Percentiles rank a stretch among this genome's conserved stretches.
phyloP scores from a whole-genome alignment of 2,329 filamentous ascomycete species.

The Phoma herbarum region DNA sequence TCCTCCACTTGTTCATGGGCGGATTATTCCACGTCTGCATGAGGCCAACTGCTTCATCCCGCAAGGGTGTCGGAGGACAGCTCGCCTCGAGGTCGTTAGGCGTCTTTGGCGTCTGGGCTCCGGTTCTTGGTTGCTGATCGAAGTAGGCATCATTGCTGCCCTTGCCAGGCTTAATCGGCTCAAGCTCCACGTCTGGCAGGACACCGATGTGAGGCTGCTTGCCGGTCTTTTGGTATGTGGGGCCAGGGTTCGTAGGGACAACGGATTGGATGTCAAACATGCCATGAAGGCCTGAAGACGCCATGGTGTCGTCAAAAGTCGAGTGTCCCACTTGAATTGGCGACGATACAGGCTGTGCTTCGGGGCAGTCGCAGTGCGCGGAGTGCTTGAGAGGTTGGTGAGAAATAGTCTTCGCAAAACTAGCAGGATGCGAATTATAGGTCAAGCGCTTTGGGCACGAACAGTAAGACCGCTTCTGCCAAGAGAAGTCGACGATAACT shows the following conservation, averaged over 20 bases:
- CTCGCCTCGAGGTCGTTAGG: slow-evolving; percentile 63
- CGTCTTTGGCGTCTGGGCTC: slow-evolving; percentile 41
- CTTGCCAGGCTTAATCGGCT: slow-evolving; percentile 36
- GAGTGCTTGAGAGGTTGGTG: not conserved
- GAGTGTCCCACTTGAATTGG: not conserved
- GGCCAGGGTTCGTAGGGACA: slow-evolving; percentile 48
- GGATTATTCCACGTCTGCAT: slow-evolving; percentile 66
- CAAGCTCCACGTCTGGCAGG: slow-evolving; percentile 48
- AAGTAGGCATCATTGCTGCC: slow-evolving; percentile 22
- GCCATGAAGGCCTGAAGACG: slow-evolving; percentile 49
- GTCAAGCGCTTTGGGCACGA: slow-evolving; percentile 1
- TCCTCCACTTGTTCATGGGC: slow-evolving; percentile 73
- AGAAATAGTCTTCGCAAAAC: too few relatives aligned
- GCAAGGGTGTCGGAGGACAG: slow-evolving; percentile 58
- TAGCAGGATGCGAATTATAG: not conserved
- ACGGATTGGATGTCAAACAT: slow-evolving; percentile 55
- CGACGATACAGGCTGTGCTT: not conserved
- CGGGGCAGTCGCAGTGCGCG: not conserved
- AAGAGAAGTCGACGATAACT: slow-evolving; percentile 12
- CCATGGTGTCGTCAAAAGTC: slow-evolving; percentile 42
- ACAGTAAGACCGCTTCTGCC: not conserved
- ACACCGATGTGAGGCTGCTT: slow-evolving; percentile 30
- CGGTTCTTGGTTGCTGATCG: slow-evolving; percentile 21
- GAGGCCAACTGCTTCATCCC: slow-evolving; percentile 54
- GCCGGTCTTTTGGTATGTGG: slow-evolving; percentile 43